Evolutionary conservation across 768 basidiomycete genomes (phyloP).

Genomic region (Saitozyma sp.): DNA sequence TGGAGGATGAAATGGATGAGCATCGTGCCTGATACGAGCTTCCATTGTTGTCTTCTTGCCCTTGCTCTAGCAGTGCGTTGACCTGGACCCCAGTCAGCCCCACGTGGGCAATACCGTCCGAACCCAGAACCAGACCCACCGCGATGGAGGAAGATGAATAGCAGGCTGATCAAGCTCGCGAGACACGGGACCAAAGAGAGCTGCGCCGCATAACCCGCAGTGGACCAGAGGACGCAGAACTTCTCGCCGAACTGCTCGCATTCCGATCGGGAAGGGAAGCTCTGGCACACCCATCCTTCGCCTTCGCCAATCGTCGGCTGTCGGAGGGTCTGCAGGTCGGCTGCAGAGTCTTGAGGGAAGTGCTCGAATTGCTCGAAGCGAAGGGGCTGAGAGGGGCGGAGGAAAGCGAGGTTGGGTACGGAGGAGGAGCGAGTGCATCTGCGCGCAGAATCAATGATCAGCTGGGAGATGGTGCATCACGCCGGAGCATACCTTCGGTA

Average conservation of each 20-base stretch:
- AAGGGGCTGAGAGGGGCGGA: slow-evolving; percentile 38
- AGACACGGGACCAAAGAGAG: slow-evolving; percentile 48
- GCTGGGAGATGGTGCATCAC: not conserved
- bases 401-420: slow-evolving; percentile 27
- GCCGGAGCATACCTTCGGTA: slow-evolving; percentile 34
- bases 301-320: slow-evolving; percentile 25
- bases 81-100: slow-evolving; percentile 19
- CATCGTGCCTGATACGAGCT: slow-evolving; percentile 49
- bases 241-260: slow-evolving; percentile 47
- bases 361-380: not conserved
- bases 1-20: slow-evolving; percentile 47
- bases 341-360: slow-evolving; percentile 1
- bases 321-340: not conserved
- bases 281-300: slow-evolving; percentile 43
- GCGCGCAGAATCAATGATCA: slow-evolving; percentile 11
- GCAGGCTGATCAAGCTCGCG: slow-evolving; percentile 37
- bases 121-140: slow-evolving; percentile 22
- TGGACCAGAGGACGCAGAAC: slow-evolving; percentile 46
- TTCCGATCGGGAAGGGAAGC: slow-evolving; percentile 49
- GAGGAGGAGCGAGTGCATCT: slow-evolving; percentile 47
- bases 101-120: not conserved
- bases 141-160: slow-evolving; percentile 49
- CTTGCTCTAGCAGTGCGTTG: slow-evolving; percentile 41
- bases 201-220: slow-evolving; percentile 50
- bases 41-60: slow-evolving; percentile 48